Evolutionary conservation across 805 yeast species (phyloP).

Genomic region (Pachysolen tannophilus): DNA sequence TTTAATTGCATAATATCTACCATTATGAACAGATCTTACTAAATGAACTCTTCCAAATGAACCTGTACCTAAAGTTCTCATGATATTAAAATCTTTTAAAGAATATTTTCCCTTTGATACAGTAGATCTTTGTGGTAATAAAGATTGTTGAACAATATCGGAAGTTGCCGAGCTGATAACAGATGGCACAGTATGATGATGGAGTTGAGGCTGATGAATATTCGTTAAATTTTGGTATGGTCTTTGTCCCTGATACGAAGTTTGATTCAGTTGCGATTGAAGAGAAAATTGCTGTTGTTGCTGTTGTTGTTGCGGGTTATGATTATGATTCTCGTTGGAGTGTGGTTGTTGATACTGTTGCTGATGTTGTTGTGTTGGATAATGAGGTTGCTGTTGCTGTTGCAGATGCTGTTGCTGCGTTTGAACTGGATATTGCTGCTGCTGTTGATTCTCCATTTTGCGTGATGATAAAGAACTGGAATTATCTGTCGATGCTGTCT

Average conservation of each 20-base stretch:
- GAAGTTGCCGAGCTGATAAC: conserved; percentile 1
- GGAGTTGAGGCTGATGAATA: conserved; percentile 1
- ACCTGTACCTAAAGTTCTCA: conserved; percentile 54
- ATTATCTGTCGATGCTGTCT: too few relatives aligned
- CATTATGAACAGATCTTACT: conserved; percentile 50
- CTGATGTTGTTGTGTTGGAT: conserved; percentile 15
- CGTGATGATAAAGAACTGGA: neutral
- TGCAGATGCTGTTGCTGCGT: conserved; percentile 8
- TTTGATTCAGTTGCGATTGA: neutral
- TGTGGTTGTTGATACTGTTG: conserved; percentile 8
- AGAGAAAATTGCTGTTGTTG: conserved; percentile 6
- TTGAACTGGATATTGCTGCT: conserved; percentile 1
- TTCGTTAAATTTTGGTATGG: too few relatives aligned
- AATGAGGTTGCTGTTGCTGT: conserved; percentile 6
- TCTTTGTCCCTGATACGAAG: too few relatives aligned
- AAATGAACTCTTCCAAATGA: conserved; percentile 55
- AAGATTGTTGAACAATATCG: conserved; percentile 7
- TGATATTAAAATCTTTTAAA: conserved; percentile 45
- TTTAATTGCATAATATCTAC: conserved; percentile 53
- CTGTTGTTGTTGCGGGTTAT: conserved; percentile 13
- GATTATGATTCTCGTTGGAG: conserved; percentile 2
- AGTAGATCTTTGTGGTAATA: conserved; percentile 20
- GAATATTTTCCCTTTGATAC: conserved; percentile 50
- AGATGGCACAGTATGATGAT: neutral
- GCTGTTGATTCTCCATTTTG: conserved; percentile 5